A percentile compares a stretch with the other conserved stretches of the same genome.
phyloP scores from a whole-genome alignment of 2,329 filamentous ascomycete genomes.

The Aspergillus sp. region DNA sequence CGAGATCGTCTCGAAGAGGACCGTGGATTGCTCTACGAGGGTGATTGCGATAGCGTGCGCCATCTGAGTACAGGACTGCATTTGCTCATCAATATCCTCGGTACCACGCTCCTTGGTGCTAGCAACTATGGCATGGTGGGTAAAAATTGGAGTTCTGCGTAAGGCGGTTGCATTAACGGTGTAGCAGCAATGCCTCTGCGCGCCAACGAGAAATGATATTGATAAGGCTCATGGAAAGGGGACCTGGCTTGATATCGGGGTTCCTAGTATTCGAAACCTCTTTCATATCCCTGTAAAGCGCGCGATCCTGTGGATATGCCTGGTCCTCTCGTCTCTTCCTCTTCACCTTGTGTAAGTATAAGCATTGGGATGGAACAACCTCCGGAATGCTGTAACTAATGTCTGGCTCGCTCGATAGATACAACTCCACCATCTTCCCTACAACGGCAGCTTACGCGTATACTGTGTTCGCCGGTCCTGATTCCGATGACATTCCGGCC shows the following conservation, averaged over 20 bases:
- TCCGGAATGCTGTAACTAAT: neutral
- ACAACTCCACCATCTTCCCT: slow-evolving; percentile 17
- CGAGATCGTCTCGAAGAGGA: neutral
- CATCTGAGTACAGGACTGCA: slow-evolving; percentile 34
- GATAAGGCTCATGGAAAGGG: slow-evolving; percentile 47
- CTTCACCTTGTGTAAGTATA: slow-evolving; percentile 15
- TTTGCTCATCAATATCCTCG: slow-evolving; percentile 50
- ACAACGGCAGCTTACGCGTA: slow-evolving; percentile 11
- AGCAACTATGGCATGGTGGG: slow-evolving; percentile 50
- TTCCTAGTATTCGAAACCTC: slow-evolving; percentile 34
- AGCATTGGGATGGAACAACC: too few species aligned
- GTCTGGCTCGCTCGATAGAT: neutral
- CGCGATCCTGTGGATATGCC: slow-evolving; percentile 13
- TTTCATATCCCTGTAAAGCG: slow-evolving; percentile 32
- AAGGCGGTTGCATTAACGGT: neutral
- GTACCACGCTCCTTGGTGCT: slow-evolving; percentile 47
- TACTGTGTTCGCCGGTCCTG: slow-evolving; percentile 1
- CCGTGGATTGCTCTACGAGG: slow-evolving; percentile 10
- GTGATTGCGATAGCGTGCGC: slow-evolving; percentile 9
- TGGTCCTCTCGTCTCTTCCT: slow-evolving; percentile 13
- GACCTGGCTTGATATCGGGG: slow-evolving; percentile 48
- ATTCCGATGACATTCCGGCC: neutral
- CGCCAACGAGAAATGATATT: slow-evolving; percentile 52
- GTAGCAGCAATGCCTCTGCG: slow-evolving; percentile 47
- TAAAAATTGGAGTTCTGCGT: too few species aligned